Percentiles rank a stretch among this genome's conserved stretches.
Evolutionary conservation across 352 stramenopile species (phyloP).

Genomic region (Pythium graminicola): DNA sequence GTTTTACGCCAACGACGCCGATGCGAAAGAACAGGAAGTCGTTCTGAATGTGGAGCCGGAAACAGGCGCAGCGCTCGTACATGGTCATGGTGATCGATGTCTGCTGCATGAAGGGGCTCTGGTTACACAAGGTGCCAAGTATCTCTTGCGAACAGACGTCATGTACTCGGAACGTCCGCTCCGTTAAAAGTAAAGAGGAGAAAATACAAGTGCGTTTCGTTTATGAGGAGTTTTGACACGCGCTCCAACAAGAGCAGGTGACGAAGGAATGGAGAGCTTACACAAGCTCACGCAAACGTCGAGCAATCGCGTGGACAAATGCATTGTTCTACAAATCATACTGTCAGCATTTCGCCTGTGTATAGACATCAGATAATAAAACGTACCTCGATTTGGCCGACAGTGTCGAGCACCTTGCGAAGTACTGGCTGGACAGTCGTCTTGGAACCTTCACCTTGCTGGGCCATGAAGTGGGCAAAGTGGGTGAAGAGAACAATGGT

Average conservation of each 20-base stretch:
- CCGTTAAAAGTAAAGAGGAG: background rate
- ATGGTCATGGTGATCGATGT: constrained; percentile 68
- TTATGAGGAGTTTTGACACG: background rate
- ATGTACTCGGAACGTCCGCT: constrained; percentile 52
- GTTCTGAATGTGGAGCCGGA: constrained; percentile 55
- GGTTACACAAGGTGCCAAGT: constrained; percentile 58
- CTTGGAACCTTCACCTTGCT: constrained; percentile 27
- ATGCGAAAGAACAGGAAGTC: constrained; percentile 33
- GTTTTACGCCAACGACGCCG: constrained; percentile 58
- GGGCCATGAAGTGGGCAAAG: constrained; percentile 52
- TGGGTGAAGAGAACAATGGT: constrained; percentile 62
- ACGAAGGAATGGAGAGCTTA: too few species aligned
- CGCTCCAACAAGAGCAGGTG: background rate
- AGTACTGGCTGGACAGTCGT: constrained; percentile 45
- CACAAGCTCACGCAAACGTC: constrained; percentile 57
- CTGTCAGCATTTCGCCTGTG: background rate
- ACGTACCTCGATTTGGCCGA: constrained; percentile 61
- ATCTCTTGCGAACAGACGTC: constrained; percentile 70
- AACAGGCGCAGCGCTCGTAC: constrained; percentile 62
- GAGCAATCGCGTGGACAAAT: constrained; percentile 64
- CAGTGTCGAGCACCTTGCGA: constrained; percentile 58
- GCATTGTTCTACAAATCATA: constrained; percentile 37
- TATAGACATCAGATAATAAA: background rate
- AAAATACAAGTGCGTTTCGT: background rate
- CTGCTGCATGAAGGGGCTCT: constrained; percentile 70